Conservation (phyloP, 331 rosid species). For the Phaseolus coccineus region DNA sequence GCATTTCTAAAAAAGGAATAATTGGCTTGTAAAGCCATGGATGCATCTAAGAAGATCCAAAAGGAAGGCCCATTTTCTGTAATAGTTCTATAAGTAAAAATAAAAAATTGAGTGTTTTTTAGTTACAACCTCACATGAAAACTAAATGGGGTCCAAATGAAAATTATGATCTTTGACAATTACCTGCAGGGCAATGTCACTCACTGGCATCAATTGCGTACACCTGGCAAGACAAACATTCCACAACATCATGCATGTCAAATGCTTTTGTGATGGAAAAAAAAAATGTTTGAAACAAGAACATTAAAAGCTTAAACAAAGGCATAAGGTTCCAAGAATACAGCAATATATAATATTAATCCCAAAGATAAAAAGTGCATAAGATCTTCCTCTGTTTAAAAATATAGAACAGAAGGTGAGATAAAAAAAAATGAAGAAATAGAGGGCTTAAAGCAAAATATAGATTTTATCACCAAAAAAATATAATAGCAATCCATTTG, state of each 20-base stretch:
- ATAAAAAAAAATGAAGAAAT: slow-evolving; percentile 21
- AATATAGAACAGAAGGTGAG: slow-evolving; percentile 15
- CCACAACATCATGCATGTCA: slow-evolving; percentile 22
- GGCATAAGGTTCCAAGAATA: slow-evolving; percentile 5
- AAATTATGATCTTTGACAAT: slow-evolving; percentile 43
- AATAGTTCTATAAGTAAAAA: background rate
- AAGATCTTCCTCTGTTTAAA: slow-evolving; percentile 11
- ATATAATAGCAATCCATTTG: slow-evolving; percentile 7
- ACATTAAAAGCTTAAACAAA: slow-evolving; percentile 21
- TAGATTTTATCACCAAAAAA: background rate
- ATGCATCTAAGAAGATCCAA: background rate
- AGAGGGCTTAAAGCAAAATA: background rate
- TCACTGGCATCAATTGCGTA: slow-evolving; percentile 64
- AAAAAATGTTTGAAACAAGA: slow-evolving; percentile 3
- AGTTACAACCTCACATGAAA: background rate
- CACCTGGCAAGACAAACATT: slow-evolving; percentile 50
- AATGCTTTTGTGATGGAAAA: slow-evolving; percentile 19
- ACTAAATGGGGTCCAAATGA: slow-evolving; percentile 9
- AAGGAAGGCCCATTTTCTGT: background rate
- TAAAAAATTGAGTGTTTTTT: background rate
- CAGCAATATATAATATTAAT: slow-evolving; percentile 15
- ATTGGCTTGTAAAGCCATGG: background rate
- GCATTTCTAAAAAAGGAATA: background rate
- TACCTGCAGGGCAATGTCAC: slow-evolving; percentile 61
- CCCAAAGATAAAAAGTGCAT: slow-evolving; percentile 17